Base-by-base conservation (phyloP, 768 basidiomycete genomes). In the Nidularia pulvinata region DNA sequence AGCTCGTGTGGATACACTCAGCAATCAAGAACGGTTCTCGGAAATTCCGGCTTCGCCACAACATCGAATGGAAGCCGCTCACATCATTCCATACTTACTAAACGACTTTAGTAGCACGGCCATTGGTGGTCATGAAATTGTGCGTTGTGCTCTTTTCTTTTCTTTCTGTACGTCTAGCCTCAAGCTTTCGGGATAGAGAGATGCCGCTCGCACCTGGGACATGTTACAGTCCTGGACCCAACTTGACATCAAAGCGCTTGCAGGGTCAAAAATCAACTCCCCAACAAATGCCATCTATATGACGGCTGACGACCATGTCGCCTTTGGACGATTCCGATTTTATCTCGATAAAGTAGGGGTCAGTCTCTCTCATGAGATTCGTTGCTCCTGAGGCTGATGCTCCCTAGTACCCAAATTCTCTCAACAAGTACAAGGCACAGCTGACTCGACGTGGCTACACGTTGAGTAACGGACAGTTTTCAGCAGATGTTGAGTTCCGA, bases 211-310 rank as follows among this genome's bases (percentile, higher is more conserved):
- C 2, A 39, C 37, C 1, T 39, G 2, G 37, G 37, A 60, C 39
- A 57, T 62, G 55, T 50, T 64, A 48, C 51, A 53, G 33, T 16
- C 51, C 2, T 61, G 62, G 62, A 60, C 55, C 22, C 50, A 46
- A 22, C 25, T 62, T 32, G 52, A 60, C 49, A 1, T 56, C 44
- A 14, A 34, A 4, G 34, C 51, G 25, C 53, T 61, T 39, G 30
- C 34, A 6, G 39, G 53, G 48, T 33, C 39, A 48, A 49, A 50
- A 32, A 58, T 61, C 19, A 60, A 58, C 52, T 48, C 59, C 11
- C 57, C 57, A 33, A 47, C 49, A 44, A 64, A 64, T 53, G 30
- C 44, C 16, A 58, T 64, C 19, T 60, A 43, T 25, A 60, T 62
- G 62, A 50, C 53, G 25, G 7, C 7, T 0, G n/a, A 30, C 6